These are phyloP conservation scores for Neurospora sp. DNA, from an alignment of 495 filamentous ascomycete genomes.

Conservation along the genomic window DNA sequence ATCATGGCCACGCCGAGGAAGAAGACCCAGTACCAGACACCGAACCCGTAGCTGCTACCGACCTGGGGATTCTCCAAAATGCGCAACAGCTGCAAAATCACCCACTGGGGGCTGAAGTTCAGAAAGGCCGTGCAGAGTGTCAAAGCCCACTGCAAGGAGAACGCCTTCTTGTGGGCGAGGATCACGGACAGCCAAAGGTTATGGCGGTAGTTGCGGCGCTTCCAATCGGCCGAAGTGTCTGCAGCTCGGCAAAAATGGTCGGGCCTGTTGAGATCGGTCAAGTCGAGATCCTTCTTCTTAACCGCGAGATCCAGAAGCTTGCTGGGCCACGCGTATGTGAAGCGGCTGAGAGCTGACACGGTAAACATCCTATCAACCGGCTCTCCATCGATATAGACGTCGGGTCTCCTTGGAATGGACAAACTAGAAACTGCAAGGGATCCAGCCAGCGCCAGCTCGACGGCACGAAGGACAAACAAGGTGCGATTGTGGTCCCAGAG, in stretches of 20 bases:
- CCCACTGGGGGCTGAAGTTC: constrained; percentile 60
- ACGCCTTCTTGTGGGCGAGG: constrained; percentile 39
- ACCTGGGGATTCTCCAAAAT: constrained; percentile 48
- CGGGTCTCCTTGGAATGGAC: constrained; percentile 55
- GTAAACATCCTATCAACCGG: constrained; percentile 56
- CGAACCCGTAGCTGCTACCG: constrained; percentile 28
- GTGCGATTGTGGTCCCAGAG: constrained; percentile 16
- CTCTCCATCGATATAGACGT: constrained; percentile 48
- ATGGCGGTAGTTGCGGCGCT: constrained; percentile 34
- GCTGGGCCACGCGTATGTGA: constrained; percentile 54
- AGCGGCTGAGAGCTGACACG: constrained; percentile 47
- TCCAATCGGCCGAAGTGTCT: constrained; percentile 40
- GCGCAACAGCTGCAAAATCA: constrained; percentile 53
- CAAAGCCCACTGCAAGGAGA: constrained; percentile 46
- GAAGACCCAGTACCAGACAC: constrained; percentile 59
- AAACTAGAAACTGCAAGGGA: constrained; percentile 30
- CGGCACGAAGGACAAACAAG: constrained; percentile 25
- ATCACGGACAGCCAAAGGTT: constrained; percentile 54
- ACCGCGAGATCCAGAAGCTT: constrained; percentile 42
- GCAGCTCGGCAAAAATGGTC: constrained; percentile 40
- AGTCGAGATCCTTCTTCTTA: constrained; percentile 45
- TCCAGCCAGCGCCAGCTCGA: constrained; percentile 27
- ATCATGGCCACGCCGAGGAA: constrained; percentile 50
- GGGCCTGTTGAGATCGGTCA: constrained; percentile 49
- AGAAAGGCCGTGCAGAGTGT: constrained; percentile 43